Base-by-base conservation (phyloP, 2,329 filamentous ascomycete species). In the Talaromyces sp. region DNA sequence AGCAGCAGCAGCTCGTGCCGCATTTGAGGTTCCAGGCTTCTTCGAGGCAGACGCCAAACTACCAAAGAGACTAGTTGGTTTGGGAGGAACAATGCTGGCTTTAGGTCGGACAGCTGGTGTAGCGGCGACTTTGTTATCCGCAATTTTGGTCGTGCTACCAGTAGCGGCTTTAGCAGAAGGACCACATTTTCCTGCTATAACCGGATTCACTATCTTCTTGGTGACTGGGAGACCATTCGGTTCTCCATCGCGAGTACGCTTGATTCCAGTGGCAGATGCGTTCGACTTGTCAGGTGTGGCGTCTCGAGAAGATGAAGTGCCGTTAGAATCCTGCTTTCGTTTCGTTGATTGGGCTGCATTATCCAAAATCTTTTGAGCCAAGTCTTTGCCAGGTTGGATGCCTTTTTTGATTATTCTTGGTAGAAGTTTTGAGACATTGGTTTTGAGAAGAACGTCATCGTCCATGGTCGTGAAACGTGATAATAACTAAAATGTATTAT, bases 391-490 rank as follows among this genome's bases (percentile, higher is more conserved):
- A 57, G 82, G 79, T n/a, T 82, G 82, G 68, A 84, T 84, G 31
- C 85, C 86, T 68, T 84, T 84, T 74, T 87, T 89, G 61, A 83
- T 78, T 68, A 87, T 84, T 31, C 83, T 81, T 2, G 81, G 80
- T 17, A 89, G 75, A 17, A 87, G 78, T 71, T 87, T 89, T 62
- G 81, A 80, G 35, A 88, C 75, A 69, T 87, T 87, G 9, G 84
- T 87, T 71, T 86, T 86, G 69, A 86, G 83, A 27, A 88, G 77
- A 58, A 84, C 80, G 59, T 85, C 83, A 66, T 82, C 82, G 64
- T 85, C 86, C 70, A 89, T 78, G 7, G 85, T 87, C 15, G 81
- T 81, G 67, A 86, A 87, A 50, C 80, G 80, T 33, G 80, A 76
- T 69, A 89, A 80, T 56, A 87, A 75, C 80, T 87, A 67, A 45